Evolutionary conservation across 2,329 filamentous ascomycete genomes (phyloP), one percentile per base, ranked within the genome.

Genomic region (Fusarium austroafricanum): DNA sequence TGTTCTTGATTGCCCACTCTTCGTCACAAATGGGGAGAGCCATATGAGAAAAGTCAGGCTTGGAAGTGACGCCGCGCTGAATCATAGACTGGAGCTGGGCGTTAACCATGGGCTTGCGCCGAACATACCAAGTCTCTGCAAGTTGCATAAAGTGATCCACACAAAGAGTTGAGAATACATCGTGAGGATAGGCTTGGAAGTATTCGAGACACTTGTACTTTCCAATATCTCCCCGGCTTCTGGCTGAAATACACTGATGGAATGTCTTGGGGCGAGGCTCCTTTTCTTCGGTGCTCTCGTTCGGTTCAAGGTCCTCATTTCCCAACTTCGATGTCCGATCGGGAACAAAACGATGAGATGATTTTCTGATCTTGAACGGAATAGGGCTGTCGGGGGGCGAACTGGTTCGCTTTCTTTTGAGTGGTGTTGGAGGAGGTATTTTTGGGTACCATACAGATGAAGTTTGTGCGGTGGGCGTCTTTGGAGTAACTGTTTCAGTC

Each of bases 171-270:
- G 68, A 52, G 20, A 40, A n/a, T 17, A 35, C 61, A 37, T 68
- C 59, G 18, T 70, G 68, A 42, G 68, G 68, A 46, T 69, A 69
- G 26, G 61, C 68, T 20, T 66, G 68, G 40, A 66, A 69, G 47
- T 52, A 59, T 28, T 70, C 65, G 11, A 70, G 42, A 26, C 18
- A 40, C 12, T 23, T 39, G 20, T 47, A 15, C 29, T 18, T 21
- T 20, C 39, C 45, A 5, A 38, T 29, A 14, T 46, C 44, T 12
- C 50, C 43, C 55, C 50, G 47, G 10, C 45, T 18, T 17, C 17
- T 29, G 10, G 51, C n/a, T 17, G 42, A 43, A 23, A 21, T 29
- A 28, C 49, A 50, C 21, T 59, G 65, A 14, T 45, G 51, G 31
- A 69, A 71, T 20, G 42, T 40, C 21, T 64, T 69, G 12, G 54